Conservation (phyloP, 2,329 filamentous ascomycete species). For the Diaporthe ilicicola region DNA sequence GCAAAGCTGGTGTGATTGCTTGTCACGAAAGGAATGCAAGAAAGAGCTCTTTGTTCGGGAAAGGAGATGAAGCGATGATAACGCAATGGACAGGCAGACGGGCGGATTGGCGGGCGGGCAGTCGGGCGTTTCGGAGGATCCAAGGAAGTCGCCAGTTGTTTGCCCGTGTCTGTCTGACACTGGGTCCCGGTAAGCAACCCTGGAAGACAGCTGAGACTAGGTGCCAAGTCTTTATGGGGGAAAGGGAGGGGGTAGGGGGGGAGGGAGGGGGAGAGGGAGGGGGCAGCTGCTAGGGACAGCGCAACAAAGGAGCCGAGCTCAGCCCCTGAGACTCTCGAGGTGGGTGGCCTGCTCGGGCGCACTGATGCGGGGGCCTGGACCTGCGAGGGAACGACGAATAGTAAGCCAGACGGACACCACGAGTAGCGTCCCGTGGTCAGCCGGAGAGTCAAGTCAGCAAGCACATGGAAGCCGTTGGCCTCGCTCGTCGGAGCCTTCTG, state of each 20-base stretch:
- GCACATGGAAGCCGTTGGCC: not conserved
- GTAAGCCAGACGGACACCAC: slow-evolving; percentile 24
- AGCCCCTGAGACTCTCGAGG: slow-evolving; percentile 11
- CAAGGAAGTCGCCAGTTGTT: slow-evolving; percentile 9
- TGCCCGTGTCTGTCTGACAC: not conserved
- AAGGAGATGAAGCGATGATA: slow-evolving; percentile 29
- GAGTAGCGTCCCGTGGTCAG: slow-evolving; percentile 16
- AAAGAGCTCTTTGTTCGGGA: slow-evolving; percentile 20
- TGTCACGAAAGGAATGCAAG: not conserved
- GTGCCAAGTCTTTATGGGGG: slow-evolving; percentile 19
- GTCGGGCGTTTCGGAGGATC: slow-evolving; percentile 9
- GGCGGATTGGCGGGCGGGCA: not conserved
- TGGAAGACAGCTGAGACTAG: not conserved
- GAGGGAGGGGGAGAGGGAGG: not conserved
- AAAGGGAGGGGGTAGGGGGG: not conserved
- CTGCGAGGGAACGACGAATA: slow-evolving; percentile 26
- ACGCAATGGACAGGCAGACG: slow-evolving; percentile 25
- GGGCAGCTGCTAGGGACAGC: slow-evolving; percentile 7
- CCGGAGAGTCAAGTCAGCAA: slow-evolving; percentile 22
- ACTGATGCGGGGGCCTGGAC: slow-evolving; percentile 18
- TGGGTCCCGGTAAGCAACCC: slow-evolving; percentile 18
- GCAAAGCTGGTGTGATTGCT: not conserved
- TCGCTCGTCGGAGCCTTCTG: not conserved
- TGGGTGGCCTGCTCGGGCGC: slow-evolving; percentile 6
- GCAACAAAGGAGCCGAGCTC: slow-evolving; percentile 18